Percentiles rank a stretch among this genome's conserved stretches.
Evolutionary conservation across 768 basidiomycete genomes (phyloP).

Genomic region (Tephrocybe sp.): DNA sequence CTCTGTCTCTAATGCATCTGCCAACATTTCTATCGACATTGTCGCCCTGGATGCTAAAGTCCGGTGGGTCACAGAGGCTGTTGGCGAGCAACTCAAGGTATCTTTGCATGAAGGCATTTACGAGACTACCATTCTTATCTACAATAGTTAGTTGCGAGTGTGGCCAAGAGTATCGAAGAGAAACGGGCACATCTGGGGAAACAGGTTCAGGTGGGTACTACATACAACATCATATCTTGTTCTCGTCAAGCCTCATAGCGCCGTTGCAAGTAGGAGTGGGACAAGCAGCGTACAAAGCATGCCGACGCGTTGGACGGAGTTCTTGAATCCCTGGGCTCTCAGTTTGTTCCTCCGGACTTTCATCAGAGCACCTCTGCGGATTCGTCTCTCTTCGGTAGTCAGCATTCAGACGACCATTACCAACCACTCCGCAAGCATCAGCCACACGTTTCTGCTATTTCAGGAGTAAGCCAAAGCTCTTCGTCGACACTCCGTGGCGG

Average conservation of each 20-base stretch:
- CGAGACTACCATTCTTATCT: neutral
- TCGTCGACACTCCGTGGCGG: conserved; percentile 36
- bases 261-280: conserved; percentile 59
- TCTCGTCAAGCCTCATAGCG: neutral
- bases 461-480: conserved; percentile 32
- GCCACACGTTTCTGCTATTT: conserved; percentile 13
- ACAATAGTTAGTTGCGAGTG: conserved; percentile 61
- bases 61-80: conserved; percentile 71
- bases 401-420: conserved; percentile 47
- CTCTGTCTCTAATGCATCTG: conserved; percentile 58
- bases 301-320: conserved; percentile 62
- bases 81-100: conserved; percentile 76
- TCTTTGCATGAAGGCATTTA: conserved; percentile 7
- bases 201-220: conserved; percentile 55
- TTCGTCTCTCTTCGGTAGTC: conserved; percentile 80
- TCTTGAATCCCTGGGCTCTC: conserved; percentile 69
- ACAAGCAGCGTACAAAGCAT: conserved; percentile 55
- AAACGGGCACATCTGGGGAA: conserved; percentile 59
- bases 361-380: conserved; percentile 57
- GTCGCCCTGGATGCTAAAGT: conserved; percentile 79
- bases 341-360: conserved; percentile 76
- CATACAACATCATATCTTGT: neutral
- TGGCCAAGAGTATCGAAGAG: conserved; percentile 73
- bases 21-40: conserved; percentile 65
- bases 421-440: conserved; percentile 17